Base-by-base conservation (phyloP, 352 stramenopile genomes). In the Pythium phragmiticola region DNA sequence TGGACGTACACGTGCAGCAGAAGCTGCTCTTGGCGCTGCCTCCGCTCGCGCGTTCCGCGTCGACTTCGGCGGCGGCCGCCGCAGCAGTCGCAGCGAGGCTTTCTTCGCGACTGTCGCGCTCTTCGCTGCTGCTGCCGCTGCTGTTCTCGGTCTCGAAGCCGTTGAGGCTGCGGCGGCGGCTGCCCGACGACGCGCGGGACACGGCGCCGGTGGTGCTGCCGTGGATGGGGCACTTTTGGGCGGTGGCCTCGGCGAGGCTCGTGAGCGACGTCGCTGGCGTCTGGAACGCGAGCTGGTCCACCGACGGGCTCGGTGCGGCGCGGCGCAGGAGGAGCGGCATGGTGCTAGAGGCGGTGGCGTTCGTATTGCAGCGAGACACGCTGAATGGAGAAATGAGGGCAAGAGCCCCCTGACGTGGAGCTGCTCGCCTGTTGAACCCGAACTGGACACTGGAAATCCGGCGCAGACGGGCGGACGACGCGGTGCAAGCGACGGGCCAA, bases 281-380 rank as follows among this genome's bases (percentile, higher is more conserved):
- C 0, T 74, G 55, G 63, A 88, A 80, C 42, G 78, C 73, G 51
- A 94, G 84, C 70, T 92, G 77, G 41, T 92, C 82, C 39, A 92
- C 79, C 19, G 79, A 84, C 2, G 82, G 83, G 55, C 80, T 89
- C 11, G 84, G 82, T 21, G 84, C 84, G 21, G 79, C 74, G 42
- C 77, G 69, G 51, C 84, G 80, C 53, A 94, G 57, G 9, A 94
- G 74, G 28, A 88, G 73, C 67, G 84, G 84, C 84, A 94, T 94
- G n/a, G 9, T 42, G 34, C 42, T 17, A 45, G 14, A 17, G 48
- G 34, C 7, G 41, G 7, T 7, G 30, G 5, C 57, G 45, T 26
- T 14, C 3, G 28, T 60, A 60, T 60, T 57, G 33, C 43, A 57
- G 47, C 47, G 36, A 39, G n/a, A 48, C 41, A 45, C 21, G 63